phyloP scores from a whole-genome alignment of 768 basidiomycete genomes.

The Tricholomella constricta region DNA sequence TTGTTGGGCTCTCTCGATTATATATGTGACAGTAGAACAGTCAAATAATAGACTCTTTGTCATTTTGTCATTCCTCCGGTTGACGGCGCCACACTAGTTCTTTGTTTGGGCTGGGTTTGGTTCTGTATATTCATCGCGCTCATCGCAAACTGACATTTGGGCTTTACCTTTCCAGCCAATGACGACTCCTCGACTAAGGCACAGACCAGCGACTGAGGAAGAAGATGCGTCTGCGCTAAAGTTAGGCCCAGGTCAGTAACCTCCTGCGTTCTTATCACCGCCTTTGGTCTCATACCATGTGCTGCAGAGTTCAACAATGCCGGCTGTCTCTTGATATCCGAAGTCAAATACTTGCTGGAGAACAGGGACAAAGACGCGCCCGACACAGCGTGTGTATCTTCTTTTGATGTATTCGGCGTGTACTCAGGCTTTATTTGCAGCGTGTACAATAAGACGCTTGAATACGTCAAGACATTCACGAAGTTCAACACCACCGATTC shows the following conservation, averaged over 20 bases:
- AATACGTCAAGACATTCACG: slow-evolving; percentile 89
- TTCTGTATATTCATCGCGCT: background rate
- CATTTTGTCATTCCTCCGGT: background rate
- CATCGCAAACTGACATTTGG: background rate
- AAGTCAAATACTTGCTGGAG: slow-evolving; percentile 89
- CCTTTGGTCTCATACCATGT: background rate
- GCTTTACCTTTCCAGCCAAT: slow-evolving; percentile 35
- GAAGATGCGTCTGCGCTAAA: slow-evolving; percentile 87
- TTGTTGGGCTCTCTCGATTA: slow-evolving; percentile 12
- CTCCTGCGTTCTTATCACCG: background rate
- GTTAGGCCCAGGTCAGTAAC: slow-evolving; percentile 64
- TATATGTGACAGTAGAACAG: slow-evolving; percentile 12
- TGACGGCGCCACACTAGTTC: background rate
- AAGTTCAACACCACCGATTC: slow-evolving; percentile 88
- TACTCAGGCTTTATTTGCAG: slow-evolving; percentile 36
- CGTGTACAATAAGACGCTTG: slow-evolving; percentile 90
- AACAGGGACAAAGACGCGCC: slow-evolving; percentile 87
- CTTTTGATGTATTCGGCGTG: background rate
- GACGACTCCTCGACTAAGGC: slow-evolving; percentile 65
- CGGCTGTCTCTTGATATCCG: slow-evolving; percentile 87
- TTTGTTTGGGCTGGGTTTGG: slow-evolving; percentile 1
- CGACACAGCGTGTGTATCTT: slow-evolving; percentile 70
- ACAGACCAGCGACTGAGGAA: slow-evolving; percentile 68
- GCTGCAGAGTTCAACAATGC: slow-evolving; percentile 84
- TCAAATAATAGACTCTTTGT: slow-evolving; percentile 6